A percentile compares a stretch with the other conserved stretches of the same genome.
Evolutionary conservation across 2,329 filamentous ascomycete genomes (phyloP).

Genomic region (Pseudogymnoascus verrucosus): DNA sequence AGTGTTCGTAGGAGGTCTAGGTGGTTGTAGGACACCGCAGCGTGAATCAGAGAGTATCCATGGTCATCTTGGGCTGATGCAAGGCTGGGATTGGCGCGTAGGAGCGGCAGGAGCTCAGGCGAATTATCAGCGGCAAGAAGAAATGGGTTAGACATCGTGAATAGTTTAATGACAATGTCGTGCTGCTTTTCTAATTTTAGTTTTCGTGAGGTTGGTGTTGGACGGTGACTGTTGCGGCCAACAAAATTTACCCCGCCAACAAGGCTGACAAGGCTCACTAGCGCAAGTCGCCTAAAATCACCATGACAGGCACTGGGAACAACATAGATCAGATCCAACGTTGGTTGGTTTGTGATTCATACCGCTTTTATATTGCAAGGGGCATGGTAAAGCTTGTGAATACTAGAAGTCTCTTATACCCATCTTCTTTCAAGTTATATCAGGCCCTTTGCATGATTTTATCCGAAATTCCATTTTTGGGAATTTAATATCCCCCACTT

Average conservation of each 20-base stretch:
- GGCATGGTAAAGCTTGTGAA: background rate
- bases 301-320: slow-evolving; percentile 5
- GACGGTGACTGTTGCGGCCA: background rate
- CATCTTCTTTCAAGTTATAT: background rate
- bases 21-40: slow-evolving; percentile 87
- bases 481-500: slow-evolving; percentile 4
- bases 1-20: slow-evolving; percentile 69
- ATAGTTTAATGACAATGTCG: slow-evolving; percentile 8
- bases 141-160: slow-evolving; percentile 50
- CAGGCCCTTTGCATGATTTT: background rate
- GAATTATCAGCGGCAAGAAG: slow-evolving; percentile 78
- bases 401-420: background rate
- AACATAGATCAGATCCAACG: background rate
- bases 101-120: slow-evolving; percentile 61
- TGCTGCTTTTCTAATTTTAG: background rate
- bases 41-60: slow-evolving; percentile 90
- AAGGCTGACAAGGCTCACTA: slow-evolving; percentile 22
- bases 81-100: slow-evolving; percentile 65
- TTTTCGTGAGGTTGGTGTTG: background rate
- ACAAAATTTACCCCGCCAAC: slow-evolving; percentile 9
- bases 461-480: background rate
- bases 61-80: slow-evolving; percentile 78
- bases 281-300: slow-evolving; percentile 7
- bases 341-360: background rate
- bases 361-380: background rate